Conservation (phyloP, 2,329 filamentous ascomycete species). For the Falciphora oryzae region DNA sequence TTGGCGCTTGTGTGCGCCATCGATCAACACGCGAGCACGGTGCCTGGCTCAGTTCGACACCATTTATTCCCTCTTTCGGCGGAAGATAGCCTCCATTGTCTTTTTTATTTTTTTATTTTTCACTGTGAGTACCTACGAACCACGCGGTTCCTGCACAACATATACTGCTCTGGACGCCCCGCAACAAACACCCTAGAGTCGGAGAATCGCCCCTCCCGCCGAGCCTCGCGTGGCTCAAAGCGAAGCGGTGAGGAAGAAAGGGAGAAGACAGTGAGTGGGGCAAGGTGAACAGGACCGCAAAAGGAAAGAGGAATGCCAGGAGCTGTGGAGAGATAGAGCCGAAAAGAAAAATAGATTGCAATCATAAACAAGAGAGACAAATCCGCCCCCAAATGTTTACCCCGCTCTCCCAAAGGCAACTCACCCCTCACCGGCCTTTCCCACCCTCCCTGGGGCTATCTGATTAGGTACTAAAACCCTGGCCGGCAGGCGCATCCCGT, state of each 20-base stretch:
- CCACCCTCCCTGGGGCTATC: background rate
- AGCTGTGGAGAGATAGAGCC: background rate
- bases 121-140: background rate
- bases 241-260: background rate
- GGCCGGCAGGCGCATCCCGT: background rate
- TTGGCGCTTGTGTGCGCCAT: too few species aligned
- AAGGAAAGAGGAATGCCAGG: too few species aligned
- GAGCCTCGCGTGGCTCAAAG: background rate
- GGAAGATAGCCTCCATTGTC: background rate
- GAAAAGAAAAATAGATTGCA: slow-evolving; percentile 1
- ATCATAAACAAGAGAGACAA: background rate
- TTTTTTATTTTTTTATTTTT: background rate
- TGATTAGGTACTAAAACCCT: background rate
- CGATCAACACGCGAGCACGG: background rate
- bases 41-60: background rate
- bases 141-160: background rate
- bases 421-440: background rate
- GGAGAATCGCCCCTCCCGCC: background rate
- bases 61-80: too few species aligned
- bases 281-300: background rate
- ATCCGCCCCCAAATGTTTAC: background rate
- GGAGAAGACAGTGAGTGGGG: background rate
- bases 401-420: background rate
- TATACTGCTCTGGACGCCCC: background rate
- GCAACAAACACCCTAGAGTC: background rate